These are phyloP conservation scores for Candida chilensis DNA, from an alignment of 805 yeast genomes.

Conservation along the genomic window DNA sequence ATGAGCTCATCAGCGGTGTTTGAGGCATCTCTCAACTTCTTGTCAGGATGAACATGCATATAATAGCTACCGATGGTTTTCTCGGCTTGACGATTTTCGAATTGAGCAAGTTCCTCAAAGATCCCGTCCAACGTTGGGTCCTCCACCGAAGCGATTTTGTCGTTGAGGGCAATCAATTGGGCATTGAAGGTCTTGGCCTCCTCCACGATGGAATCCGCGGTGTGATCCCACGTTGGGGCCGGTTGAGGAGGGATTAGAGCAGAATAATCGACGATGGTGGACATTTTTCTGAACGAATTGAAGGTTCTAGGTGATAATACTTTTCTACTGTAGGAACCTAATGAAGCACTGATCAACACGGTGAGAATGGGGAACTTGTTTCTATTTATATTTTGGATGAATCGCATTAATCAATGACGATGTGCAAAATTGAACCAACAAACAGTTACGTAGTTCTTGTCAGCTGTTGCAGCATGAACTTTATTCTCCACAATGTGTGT, in stretches of 20 bases:
- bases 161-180: slow-evolving; percentile 35
- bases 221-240: slow-evolving; percentile 51
- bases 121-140: slow-evolving; percentile 48
- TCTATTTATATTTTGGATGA: too few relatives aligned
- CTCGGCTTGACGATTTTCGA: slow-evolving; percentile 43
- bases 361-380: too few relatives aligned
- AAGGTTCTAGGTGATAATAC: too few relatives aligned
- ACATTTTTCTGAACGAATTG: too few relatives aligned
- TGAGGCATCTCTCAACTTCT: slow-evolving; percentile 65
- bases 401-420: too few relatives aligned
- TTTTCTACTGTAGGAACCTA: too few relatives aligned
- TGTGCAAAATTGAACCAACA: too few relatives aligned
- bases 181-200: slow-evolving; percentile 35
- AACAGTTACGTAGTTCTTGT: too few relatives aligned
- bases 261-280: too few relatives aligned
- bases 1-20: slow-evolving; percentile 50
- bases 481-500: too few relatives aligned
- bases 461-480: too few relatives aligned
- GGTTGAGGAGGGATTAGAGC: slow-evolving; percentile 15
- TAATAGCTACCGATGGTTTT: slow-evolving; percentile 57
- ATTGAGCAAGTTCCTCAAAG: slow-evolving; percentile 40
- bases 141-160: slow-evolving; percentile 37
- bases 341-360: too few relatives aligned
- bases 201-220: slow-evolving; percentile 37
- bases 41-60: slow-evolving; percentile 60